Conservation (phyloP, 2,329 filamentous ascomycete species). For the Fusarium austroafricanum region DNA sequence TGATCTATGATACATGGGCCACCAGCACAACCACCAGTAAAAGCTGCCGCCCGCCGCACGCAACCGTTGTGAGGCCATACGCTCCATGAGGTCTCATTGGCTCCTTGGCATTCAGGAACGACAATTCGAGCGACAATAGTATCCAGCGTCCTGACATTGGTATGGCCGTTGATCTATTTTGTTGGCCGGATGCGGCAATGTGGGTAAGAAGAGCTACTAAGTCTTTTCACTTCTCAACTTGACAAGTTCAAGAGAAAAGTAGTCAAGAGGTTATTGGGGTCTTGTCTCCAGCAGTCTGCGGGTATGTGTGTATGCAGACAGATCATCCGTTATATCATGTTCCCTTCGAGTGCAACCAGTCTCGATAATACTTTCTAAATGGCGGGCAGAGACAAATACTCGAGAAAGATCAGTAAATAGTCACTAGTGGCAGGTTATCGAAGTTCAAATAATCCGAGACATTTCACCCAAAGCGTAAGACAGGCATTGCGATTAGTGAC, state of each 20-base stretch:
- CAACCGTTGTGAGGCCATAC: slow-evolving; percentile 8
- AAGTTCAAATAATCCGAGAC: slow-evolving; percentile 9
- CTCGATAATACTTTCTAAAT: neutral
- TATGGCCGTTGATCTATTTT: slow-evolving; percentile 3
- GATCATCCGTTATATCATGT: neutral
- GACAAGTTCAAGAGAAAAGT: neutral
- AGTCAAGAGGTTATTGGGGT: neutral
- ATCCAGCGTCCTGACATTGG: slow-evolving; percentile 12
- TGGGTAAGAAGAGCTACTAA: neutral
- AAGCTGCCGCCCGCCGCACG: neutral
- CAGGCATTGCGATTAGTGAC: neutral
- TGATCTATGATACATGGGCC: neutral
- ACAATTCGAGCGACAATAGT: neutral
- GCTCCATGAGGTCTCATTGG: neutral
- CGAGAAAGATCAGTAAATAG: slow-evolving; percentile 1
- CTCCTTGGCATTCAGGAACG: slow-evolving; percentile 12
- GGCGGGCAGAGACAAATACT: neutral
- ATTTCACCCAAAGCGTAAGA: slow-evolving; percentile 11
- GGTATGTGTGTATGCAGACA: neutral
- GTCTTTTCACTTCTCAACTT: neutral
- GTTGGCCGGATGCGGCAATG: slow-evolving; percentile 25
- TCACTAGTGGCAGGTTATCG: neutral
- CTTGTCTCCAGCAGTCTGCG: neutral
- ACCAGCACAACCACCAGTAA: neutral
- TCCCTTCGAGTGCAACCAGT: neutral